Conservation (phyloP, 768 basidiomycete genomes). For the Holtermannia corniformis region DNA sequence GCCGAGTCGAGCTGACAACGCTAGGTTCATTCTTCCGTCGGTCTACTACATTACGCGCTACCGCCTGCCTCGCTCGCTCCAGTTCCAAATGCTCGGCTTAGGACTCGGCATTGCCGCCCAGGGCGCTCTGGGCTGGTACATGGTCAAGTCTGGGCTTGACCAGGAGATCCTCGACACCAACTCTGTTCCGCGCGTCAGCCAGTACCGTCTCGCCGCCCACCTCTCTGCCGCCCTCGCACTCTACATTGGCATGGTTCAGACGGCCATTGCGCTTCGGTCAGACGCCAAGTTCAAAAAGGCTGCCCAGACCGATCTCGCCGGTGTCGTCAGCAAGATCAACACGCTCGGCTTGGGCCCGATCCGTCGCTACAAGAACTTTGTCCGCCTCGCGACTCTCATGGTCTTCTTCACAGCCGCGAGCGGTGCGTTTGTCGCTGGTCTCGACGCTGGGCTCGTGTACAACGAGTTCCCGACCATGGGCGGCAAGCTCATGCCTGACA, state of each 20-base stretch:
- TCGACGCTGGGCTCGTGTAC: constrained; percentile 93
- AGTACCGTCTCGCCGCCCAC: constrained; percentile 92
- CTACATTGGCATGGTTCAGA: constrained; percentile 85
- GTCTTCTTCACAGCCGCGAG: constrained; percentile 88
- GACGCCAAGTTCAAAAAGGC: constrained; percentile 56
- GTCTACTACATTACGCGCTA: constrained; percentile 67
- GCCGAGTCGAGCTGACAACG: constrained; percentile 40
- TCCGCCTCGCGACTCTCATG: constrained; percentile 59
- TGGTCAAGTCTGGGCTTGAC: constrained; percentile 95
- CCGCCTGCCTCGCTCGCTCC: constrained; percentile 57
- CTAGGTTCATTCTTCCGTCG: constrained; percentile 75
- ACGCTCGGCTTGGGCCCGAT: constrained; percentile 44
- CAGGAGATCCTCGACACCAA: constrained; percentile 67
- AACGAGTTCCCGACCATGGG: constrained; percentile 99
- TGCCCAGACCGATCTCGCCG: background rate
- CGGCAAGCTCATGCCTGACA: constrained; percentile 68
- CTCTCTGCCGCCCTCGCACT: constrained; percentile 81
- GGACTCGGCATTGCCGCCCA: constrained; percentile 79
- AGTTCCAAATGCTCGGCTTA: constrained; percentile 59
- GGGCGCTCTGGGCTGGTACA: constrained; percentile 95
- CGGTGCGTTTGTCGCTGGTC: constrained; percentile 94
- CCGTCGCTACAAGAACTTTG: constrained; percentile 52
- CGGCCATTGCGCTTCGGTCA: constrained; percentile 62
- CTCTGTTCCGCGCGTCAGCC: constrained; percentile 86
- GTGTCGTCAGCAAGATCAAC: background rate